Evolutionary conservation across 176 grass and related monocot species (phyloP).

Genomic region (Oryza australiensis): DNA sequence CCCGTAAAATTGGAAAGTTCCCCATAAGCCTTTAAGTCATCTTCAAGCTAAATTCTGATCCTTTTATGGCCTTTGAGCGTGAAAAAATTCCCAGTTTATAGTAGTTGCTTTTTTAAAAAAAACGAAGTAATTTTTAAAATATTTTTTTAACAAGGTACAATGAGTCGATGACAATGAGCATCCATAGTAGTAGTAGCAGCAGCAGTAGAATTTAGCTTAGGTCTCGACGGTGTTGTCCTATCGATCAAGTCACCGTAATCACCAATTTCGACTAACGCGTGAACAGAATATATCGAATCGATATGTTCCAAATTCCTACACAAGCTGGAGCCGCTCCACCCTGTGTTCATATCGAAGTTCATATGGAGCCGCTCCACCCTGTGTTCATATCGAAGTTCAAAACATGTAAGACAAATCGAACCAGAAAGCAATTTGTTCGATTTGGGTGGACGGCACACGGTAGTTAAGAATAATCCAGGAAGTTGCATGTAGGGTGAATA

Average conservation of each 20-base stretch:
- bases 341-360: not conserved
- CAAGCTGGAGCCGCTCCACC: not conserved
- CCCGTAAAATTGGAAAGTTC: too few relatives aligned
- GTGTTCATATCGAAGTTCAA: not conserved
- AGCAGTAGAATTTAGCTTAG: too few relatives aligned
- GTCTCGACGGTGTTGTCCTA: too few relatives aligned
- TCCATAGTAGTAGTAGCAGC: too few relatives aligned
- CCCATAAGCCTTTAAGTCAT: too few relatives aligned
- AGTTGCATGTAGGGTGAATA: not conserved
- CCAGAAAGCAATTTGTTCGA: not conserved
- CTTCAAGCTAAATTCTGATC: too few relatives aligned
- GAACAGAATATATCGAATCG: constrained; percentile 30
- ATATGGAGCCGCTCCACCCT: not conserved
- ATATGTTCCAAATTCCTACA: constrained; percentile 21
- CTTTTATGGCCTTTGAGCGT: too few relatives aligned
- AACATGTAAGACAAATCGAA: not conserved
- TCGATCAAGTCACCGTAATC: not conserved
- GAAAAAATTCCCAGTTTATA: too few relatives aligned
- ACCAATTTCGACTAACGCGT: not conserved
- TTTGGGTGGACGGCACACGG: not conserved
- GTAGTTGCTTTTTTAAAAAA: too few relatives aligned
- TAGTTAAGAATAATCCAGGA: not conserved
- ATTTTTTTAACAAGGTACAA: too few relatives aligned
- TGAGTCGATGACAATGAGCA: too few relatives aligned
- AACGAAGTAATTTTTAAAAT: too few relatives aligned